Evolutionary conservation across 1,284 basidiomycete species (phyloP).

Genomic region (Cryptococcus maquisensis): DNA sequence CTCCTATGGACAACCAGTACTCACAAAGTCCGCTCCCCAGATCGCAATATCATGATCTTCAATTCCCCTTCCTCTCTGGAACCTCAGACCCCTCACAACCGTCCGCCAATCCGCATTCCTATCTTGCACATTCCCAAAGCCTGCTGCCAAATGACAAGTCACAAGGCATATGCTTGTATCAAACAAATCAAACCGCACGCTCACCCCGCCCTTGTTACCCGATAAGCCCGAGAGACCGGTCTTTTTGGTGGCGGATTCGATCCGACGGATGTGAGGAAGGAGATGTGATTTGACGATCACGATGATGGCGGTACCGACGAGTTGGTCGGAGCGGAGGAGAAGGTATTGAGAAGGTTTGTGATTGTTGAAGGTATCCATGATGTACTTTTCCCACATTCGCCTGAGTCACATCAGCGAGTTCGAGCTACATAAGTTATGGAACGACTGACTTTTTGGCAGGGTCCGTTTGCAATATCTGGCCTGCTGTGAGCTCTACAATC

Average conservation of each 20-base stretch:
- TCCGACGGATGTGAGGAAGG: conserved; percentile 73
- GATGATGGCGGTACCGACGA: conserved; percentile 90
- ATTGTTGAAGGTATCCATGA: conserved; percentile 71
- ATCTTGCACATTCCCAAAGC: conserved; percentile 82
- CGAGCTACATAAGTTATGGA: neutral
- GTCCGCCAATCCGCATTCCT: conserved; percentile 90
- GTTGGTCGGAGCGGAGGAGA: conserved; percentile 84
- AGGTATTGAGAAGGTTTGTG: conserved; percentile 73
- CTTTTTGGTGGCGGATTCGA: conserved; percentile 91
- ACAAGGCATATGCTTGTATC: conserved; percentile 93
- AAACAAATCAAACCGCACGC: conserved; percentile 82
- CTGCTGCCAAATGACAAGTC: conserved; percentile 87
- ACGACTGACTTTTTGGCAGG: conserved; percentile 74
- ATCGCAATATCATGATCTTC: conserved; percentile 77
- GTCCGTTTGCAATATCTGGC: conserved; percentile 94
- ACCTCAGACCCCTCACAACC: conserved; percentile 75
- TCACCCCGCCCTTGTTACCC: conserved; percentile 95
- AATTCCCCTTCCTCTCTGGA: conserved; percentile 83
- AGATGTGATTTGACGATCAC: conserved; percentile 75
- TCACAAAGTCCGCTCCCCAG: conserved; percentile 80
- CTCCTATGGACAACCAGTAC: conserved; percentile 1
- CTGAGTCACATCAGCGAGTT: conserved; percentile 53
- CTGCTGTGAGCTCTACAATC: conserved; percentile 92
- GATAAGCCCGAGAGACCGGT: conserved; percentile 95
- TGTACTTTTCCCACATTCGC: conserved; percentile 77